Evolutionary conservation across 768 basidiomycete species (phyloP).

Genomic region (Amylocystis lapponica): DNA sequence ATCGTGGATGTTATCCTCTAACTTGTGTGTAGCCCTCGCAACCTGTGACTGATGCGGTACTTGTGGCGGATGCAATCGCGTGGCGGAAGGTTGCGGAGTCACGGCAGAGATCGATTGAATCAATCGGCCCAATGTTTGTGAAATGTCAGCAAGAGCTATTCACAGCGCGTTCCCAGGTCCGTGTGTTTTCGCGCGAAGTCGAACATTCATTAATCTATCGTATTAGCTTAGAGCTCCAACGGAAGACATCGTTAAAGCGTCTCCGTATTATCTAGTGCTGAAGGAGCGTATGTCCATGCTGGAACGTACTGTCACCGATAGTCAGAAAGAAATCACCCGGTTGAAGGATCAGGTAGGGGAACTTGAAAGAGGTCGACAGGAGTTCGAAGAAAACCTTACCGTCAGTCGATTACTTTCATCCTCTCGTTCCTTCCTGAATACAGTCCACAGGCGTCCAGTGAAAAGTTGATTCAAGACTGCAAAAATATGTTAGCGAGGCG

Average conservation of each 20-base stretch:
- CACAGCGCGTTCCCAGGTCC: no score
- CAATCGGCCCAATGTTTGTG: no score
- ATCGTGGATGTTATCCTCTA: conserved; percentile 32
- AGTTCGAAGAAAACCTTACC: conserved; percentile 6
- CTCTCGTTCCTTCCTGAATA: no score
- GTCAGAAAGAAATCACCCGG: conserved; percentile 31
- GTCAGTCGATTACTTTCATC: conserved; percentile 7
- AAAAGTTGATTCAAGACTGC: conserved; percentile 56
- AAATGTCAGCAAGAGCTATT: not conserved
- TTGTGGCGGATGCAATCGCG: conserved; percentile 30
- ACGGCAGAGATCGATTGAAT: conserved; percentile 33
- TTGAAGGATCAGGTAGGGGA: conserved; percentile 40
- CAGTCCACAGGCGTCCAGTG: conserved; percentile 32
- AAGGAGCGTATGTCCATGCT: conserved; percentile 47
- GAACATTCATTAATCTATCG: not conserved
- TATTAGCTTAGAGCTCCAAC: conserved; percentile 29
- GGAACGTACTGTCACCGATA: conserved; percentile 37
- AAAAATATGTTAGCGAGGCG: conserved; percentile 55
- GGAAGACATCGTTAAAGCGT: conserved; percentile 41
- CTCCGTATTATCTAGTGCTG: conserved; percentile 50
- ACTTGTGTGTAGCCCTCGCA: conserved; percentile 40
- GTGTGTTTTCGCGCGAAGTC: no score
- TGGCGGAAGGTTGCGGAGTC: conserved; percentile 37
- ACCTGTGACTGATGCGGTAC: conserved; percentile 33
- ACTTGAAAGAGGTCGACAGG: conserved; percentile 23